Evolutionary conservation across 805 yeast species (phyloP).

Genomic region (Torulaspora indica): DNA sequence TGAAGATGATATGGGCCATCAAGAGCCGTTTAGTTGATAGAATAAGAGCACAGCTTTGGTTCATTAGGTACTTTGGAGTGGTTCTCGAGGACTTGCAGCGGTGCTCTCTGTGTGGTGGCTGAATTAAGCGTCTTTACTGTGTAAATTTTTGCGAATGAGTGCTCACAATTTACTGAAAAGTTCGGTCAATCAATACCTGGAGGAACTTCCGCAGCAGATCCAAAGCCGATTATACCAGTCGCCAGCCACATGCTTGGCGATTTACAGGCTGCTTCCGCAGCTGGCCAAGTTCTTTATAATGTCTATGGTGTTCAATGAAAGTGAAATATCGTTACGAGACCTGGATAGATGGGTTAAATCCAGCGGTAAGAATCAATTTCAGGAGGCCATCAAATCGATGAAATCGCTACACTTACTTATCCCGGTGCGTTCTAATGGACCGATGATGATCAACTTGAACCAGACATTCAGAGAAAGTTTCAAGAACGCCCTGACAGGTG

Average conservation of each 20-base stretch:
- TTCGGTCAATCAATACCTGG: slow-evolving; percentile 83
- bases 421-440: slow-evolving; percentile 28
- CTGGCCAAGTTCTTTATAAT: slow-evolving; percentile 84
- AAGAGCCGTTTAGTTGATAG: neutral
- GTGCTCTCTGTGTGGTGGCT: no score
- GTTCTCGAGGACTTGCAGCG: no score
- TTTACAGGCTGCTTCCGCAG: slow-evolving; percentile 83
- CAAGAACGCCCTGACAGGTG: slow-evolving; percentile 80
- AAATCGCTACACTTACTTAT: slow-evolving; percentile 68
- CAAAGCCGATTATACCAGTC: slow-evolving; percentile 75
- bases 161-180: slow-evolving; percentile 46
- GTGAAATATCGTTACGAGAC: slow-evolving; percentile 60
- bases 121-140: no score
- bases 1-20: neutral
- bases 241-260: slow-evolving; percentile 92
- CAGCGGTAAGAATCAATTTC: slow-evolving; percentile 47
- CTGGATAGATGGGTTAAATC: slow-evolving; percentile 73
- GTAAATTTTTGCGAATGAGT: slow-evolving; percentile 20
- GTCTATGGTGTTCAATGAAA: slow-evolving; percentile 79
- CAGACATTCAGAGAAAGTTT: slow-evolving; percentile 71
- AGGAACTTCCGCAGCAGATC: slow-evolving; percentile 82
- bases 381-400: slow-evolving; percentile 74
- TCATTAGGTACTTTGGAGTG: neutral
- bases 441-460: slow-evolving; percentile 47
- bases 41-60: neutral